Conservation (phyloP, 208 protist genomes). For the Leishmania aethiopica region DNA sequence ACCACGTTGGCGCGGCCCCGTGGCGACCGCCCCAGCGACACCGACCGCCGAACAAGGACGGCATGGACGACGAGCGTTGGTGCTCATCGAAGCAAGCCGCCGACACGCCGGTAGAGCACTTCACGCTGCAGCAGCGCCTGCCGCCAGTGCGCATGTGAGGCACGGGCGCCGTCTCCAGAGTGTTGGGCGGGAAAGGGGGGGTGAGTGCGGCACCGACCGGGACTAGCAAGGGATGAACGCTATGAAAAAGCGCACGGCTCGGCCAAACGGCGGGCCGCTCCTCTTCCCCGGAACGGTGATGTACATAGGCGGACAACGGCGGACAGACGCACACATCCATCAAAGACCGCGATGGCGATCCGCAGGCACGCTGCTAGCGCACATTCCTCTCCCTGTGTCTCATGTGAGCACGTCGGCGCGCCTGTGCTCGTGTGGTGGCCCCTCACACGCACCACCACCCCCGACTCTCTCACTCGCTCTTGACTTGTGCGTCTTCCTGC, state of each 20-base stretch:
- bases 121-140: slow-evolving; percentile 60
- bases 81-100: slow-evolving; percentile 40
- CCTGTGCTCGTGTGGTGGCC: neutral
- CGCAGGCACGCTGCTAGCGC: too few species aligned
- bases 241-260: neutral
- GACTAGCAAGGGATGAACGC: neutral
- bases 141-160: slow-evolving; percentile 28
- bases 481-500: neutral
- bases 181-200: neutral
- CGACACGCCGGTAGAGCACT: slow-evolving; percentile 49
- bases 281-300: neutral
- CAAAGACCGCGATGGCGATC: too few species aligned
- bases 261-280: neutral
- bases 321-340: neutral
- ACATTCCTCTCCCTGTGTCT: neutral
- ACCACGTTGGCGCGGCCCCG: neutral
- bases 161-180: neutral
- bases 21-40: neutral
- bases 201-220: neutral
- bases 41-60: neutral
- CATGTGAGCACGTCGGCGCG: neutral
- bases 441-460: too few species aligned
- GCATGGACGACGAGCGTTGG: slow-evolving; percentile 20
- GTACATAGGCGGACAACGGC: neutral
- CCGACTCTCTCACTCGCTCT: too few species aligned